Conservation (phyloP, 148 eudicot genomes). For the Nepenthes gracilis region DNA sequence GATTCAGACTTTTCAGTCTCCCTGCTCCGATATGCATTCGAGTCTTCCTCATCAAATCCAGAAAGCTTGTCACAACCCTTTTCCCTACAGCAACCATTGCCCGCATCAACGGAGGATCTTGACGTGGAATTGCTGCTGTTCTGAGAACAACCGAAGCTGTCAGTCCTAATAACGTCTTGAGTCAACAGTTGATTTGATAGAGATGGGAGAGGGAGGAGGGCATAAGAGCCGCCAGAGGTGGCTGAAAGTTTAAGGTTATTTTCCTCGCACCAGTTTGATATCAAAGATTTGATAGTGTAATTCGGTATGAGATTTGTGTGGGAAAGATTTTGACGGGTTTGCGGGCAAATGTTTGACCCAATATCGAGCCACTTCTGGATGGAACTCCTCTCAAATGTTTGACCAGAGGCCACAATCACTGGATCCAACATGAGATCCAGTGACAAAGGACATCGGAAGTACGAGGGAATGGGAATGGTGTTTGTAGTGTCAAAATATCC, state of each 20-base stretch:
- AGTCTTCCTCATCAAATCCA: constrained; percentile 27
- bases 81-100: constrained; percentile 28
- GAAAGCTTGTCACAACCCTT: constrained; percentile 15
- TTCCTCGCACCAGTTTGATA: constrained; percentile 78
- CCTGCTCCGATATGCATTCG: constrained; percentile 12
- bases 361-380: constrained; percentile 78
- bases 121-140: constrained; percentile 41
- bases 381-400: constrained; percentile 72
- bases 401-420: constrained; percentile 85
- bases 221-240: constrained; percentile 8
- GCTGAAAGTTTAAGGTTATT: constrained; percentile 31
- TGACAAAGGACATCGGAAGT: constrained; percentile 84
- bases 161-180: constrained; percentile 34
- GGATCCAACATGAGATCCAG: constrained; percentile 82
- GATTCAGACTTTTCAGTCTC: constrained; percentile 26
- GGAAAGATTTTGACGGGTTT: constrained; percentile 54
- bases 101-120: constrained; percentile 37
- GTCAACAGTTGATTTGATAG: constrained; percentile 11
- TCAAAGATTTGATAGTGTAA: constrained; percentile 80
- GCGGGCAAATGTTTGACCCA: constrained; percentile 62
- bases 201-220: constrained; percentile 9
- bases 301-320: constrained; percentile 67
- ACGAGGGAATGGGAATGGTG: constrained; percentile 51
- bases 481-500: constrained; percentile 38
- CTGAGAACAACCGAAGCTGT: constrained; percentile 33